These are phyloP conservation scores for Geosmithia flava DNA, from an alignment of 2,329 filamentous ascomycete species.

Conservation along the genomic window DNA sequence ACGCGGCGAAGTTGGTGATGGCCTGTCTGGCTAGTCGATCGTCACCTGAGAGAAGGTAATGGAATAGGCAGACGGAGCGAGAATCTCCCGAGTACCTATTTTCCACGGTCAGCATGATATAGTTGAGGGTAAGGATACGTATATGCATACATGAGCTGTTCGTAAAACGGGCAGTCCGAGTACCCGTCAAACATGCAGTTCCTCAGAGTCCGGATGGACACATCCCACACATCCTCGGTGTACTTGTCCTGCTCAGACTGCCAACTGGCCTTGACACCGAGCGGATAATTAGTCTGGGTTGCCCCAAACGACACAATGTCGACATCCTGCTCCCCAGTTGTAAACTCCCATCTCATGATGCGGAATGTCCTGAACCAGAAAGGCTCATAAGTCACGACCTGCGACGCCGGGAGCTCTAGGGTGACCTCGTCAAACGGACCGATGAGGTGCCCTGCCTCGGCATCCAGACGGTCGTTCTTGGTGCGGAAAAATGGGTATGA, in stretches of 20 bases:
- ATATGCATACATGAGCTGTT: slow-evolving; percentile 14
- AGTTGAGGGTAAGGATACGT: slow-evolving; percentile 3
- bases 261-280: slow-evolving; percentile 2
- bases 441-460: slow-evolving; percentile 14
- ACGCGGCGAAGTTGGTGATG: slow-evolving; percentile 8
- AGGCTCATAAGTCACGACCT: slow-evolving; percentile 3
- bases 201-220: slow-evolving; percentile 6
- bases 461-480: slow-evolving; percentile 22
- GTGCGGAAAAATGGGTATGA: slow-evolving; percentile 24
- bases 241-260: neutral
- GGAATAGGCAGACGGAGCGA: slow-evolving; percentile 13
- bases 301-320: neutral
- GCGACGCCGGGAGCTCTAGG: slow-evolving; percentile 7
- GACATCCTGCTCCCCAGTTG: neutral
- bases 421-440: slow-evolving; percentile 21
- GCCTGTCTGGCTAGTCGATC: slow-evolving; percentile 14
- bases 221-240: slow-evolving; percentile 6
- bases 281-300: slow-evolving; percentile 2
- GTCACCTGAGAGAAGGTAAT: slow-evolving; percentile 14
- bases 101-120: neutral
- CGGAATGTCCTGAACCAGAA: slow-evolving; percentile 6
- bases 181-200: slow-evolving; percentile 15
- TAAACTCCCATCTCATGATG: slow-evolving; percentile 3
- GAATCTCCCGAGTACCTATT: slow-evolving; percentile 3
- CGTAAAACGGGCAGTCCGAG: slow-evolving; percentile 18